Evolutionary conservation across 768 basidiomycete genomes (phyloP).

Genomic region (Collybia nuda): DNA sequence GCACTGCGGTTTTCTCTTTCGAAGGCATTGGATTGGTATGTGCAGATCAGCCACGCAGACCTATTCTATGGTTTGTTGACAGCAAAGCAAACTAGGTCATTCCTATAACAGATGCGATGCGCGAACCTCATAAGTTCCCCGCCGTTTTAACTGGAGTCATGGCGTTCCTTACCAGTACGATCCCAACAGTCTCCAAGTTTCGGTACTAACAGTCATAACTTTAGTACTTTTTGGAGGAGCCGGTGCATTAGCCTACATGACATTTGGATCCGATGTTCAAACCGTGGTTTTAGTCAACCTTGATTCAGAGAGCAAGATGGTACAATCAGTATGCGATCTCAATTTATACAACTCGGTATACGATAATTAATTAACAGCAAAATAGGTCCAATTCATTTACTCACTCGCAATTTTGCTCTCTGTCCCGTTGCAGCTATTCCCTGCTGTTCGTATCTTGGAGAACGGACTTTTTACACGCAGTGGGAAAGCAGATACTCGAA

Average conservation of each 20-base stretch:
- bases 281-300: slow-evolving; percentile 96
- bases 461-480: slow-evolving; percentile 88
- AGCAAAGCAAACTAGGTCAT: slow-evolving; percentile 56
- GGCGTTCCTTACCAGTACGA: slow-evolving; percentile 73
- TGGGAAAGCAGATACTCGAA: slow-evolving; percentile 75
- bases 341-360: slow-evolving; percentile 4
- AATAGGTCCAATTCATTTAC: slow-evolving; percentile 80
- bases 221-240: slow-evolving; percentile 84
- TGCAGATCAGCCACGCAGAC: neutral
- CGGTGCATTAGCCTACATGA: slow-evolving; percentile 82
- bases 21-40: slow-evolving; percentile 92
- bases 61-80: slow-evolving; percentile 6
- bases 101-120: slow-evolving; percentile 97
- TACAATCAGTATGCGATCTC: slow-evolving; percentile 69
- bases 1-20: slow-evolving; percentile 97
- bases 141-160: slow-evolving; percentile 86
- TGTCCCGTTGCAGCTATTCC: slow-evolving; percentile 95
- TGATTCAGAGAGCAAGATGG: slow-evolving; percentile 77
- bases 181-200: neutral
- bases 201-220: slow-evolving; percentile 7
- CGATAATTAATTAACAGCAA: neutral
- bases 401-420: slow-evolving; percentile 92
- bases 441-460: slow-evolving; percentile 95
- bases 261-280: slow-evolving; percentile 85
- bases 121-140: slow-evolving; percentile 92